Base-by-base conservation (phyloP, 2,329 filamentous ascomycete species). In the Monosporascus sp. region DNA sequence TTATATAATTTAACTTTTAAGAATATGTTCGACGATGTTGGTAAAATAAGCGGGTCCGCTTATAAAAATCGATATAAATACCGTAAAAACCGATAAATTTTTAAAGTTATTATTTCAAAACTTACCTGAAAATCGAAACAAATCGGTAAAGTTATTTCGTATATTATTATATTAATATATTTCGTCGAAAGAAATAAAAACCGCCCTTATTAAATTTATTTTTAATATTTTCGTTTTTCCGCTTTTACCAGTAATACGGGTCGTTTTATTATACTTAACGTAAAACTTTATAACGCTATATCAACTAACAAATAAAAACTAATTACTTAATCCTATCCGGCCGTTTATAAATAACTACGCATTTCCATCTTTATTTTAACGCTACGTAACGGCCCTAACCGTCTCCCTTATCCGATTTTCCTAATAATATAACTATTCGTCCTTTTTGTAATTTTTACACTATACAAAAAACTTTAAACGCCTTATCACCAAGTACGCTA, bases 111-210 rank as follows among this genome's bases (percentile, higher is more conserved):
- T 53, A 7, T 50, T 20, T 50, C 37, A 27, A 27, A 53, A 31
- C 8, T 26, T 50, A 19, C 37, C 27, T 20, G 46, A 19, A 7
- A 53, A 46, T 35, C 8, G 19, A 40, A 53, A 50, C 16, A 31
- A 48, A 19, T 47, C 27, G 48, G 48, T 53, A 8, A 20, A 31
- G 16, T 31, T 44, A 9, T 50, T 41, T 20, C 43, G 40, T 22
- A 9, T 50, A 9, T 31, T 22, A 22, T 53, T 50, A 19, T 53
- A 53, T 46, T 52, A 6, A 27, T 53, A 48, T 45, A 51, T 16
- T 48, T 51, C 16, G 35, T 52, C 24, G 51, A 51, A 26, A 26
- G 7, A 26, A 7, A 7, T 7, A 24, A 24, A 24, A 5, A 6
- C 24, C 24, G 24, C 4, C 4, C 4, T 5, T 24, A 24, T 26